Base-by-base conservation (phyloP, 2,329 filamentous ascomycete species). In the Paecilomyces formosus region DNA sequence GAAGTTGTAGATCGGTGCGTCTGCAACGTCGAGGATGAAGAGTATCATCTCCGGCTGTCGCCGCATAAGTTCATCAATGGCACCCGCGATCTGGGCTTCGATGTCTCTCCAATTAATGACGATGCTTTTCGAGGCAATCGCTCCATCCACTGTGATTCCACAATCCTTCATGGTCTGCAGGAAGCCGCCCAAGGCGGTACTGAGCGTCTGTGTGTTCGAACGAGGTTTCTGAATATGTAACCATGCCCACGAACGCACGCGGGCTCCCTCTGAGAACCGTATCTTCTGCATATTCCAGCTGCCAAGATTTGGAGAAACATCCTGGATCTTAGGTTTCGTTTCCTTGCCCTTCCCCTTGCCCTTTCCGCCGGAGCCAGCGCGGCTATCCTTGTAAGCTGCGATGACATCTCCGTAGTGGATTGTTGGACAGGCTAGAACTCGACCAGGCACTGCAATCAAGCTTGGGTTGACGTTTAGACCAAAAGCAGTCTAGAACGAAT, bases 401-500 rank as follows among this genome's bases (percentile, higher is more conserved):
- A 15, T 8, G 39, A 45, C 39, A 45, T 45, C 39, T 45, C 39
- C 39, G 66, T 96, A 96, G 1, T 75, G 70, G 28, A 96, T 74
- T 0, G 63, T 66, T 0, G 91, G 91, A 0, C 83, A 67, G 0
- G 66, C 50, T 0, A 96, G 79, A 49, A 93, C 82, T 5, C 92
- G 85, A 1, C 85, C 92, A 0, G 79, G 78, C 0, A 96, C 88
- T 0, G 88, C 88, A 33, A 96, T 77, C 33, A 96, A 79, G 74
- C 73, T 60, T 1, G 62, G 58, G 26, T 62, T 62, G 1, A 66
- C 53, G 15, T 65, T 61, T n/a, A 95, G 78, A 4, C 87, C 87
- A 61, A 92, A 94, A 1, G 77, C 68, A 4, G 61, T 61, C 79
- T 81, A 54, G 58, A 12, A 60, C 59, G 58, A 45, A 18, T 30